phyloP scores from a whole-genome alignment of 148 eudicot species.

The Arbutus unedo region DNA sequence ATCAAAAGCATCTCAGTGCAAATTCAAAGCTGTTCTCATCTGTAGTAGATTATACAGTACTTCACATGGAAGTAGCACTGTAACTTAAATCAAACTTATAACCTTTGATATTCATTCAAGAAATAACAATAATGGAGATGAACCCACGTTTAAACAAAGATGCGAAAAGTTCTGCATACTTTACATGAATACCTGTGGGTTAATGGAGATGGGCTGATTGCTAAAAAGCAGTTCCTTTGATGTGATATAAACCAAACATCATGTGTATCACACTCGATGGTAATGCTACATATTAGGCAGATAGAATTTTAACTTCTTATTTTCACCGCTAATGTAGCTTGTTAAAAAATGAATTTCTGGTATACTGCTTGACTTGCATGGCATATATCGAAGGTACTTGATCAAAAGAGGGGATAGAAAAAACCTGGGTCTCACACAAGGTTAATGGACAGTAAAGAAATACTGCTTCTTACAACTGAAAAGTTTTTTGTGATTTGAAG shows the following conservation, averaged over 20 bases:
- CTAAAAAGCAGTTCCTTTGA: not conserved
- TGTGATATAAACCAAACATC: not conserved
- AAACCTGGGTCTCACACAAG: not conserved
- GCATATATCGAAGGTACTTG: not conserved
- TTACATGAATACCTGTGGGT: constrained; percentile 3
- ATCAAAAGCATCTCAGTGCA: not conserved
- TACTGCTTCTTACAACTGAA: not conserved
- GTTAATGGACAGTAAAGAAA: not conserved
- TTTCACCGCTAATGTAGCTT: constrained; percentile 6
- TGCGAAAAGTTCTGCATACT: not conserved
- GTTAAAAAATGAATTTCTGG: not conserved
- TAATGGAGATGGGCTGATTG: not conserved
- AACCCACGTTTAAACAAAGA: not conserved
- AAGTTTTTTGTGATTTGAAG: not conserved
- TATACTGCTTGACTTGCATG: not conserved
- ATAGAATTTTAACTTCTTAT: not conserved
- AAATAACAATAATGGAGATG: not conserved
- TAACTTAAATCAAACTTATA: not conserved
- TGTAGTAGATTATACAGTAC: not conserved
- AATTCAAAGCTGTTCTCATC: constrained; percentile 8
- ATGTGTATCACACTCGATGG: not conserved
- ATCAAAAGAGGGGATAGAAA: not conserved
- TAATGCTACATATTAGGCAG: not conserved
- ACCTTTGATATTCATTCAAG: not conserved
- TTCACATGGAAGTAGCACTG: not conserved